Evolutionary conservation across 495 filamentous ascomycete genomes (phyloP), one percentile per base, ranked within the genome.

Genomic region (Aspergillus coremiiformis): DNA sequence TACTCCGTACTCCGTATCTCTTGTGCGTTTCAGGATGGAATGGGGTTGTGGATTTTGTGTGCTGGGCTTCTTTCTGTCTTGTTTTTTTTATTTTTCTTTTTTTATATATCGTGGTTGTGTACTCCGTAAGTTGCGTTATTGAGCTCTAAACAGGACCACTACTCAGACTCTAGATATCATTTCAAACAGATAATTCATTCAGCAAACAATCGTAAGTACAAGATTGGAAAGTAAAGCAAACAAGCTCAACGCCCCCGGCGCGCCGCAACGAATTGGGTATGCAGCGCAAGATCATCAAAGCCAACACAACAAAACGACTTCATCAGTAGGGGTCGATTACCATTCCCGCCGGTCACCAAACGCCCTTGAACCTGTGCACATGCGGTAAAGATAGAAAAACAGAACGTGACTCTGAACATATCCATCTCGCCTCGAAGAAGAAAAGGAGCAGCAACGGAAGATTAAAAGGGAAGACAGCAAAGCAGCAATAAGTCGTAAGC

Each of bases 311-410:
- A 23, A 20, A 46, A 32, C 15, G 14, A n/a, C 32, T 3, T n/a
- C 23, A n/a, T 26, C 7, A 41, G 19, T 37, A 54, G 47, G 54
- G 44, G 53, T 53, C 53, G 33, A 30, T 45, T 55, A 30, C 44
- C 43, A 46, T 55, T 32, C 51, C 42, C 44, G 27, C 46, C 44
- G 26, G 41, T 43, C 37, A 41, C 54, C 50, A 54, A 60, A 65
- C 62, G 54, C 59, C 62, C 58, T 49, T 29, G 46, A 47, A 44
- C 57, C 39, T 48, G 37, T 41, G 37, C 37, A 41, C 5, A 41
- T 41, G 37, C 37, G 27, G 29, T 8, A 51, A 42, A 62, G 56
- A 59, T 56, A 65, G 49, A 58, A 59, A 56, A 56, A 60, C 61
- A 60, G 58, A 57, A 60, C 35, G 43, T 14, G 42, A 53, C 27